Conservation (phyloP, 495 filamentous ascomycete genomes). For the Durotheca rogersii region DNA sequence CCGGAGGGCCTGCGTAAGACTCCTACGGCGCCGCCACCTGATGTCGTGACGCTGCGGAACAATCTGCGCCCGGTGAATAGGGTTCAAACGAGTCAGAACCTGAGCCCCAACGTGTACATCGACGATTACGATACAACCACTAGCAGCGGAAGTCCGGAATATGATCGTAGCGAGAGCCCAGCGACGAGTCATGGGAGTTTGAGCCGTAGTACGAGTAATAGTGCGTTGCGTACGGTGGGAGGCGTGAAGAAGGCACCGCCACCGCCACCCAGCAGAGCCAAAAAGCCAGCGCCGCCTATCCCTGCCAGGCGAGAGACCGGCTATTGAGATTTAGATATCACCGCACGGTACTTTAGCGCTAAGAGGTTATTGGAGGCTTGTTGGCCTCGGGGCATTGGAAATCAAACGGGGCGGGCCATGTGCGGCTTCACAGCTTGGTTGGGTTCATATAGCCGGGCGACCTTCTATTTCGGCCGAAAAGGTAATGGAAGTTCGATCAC, state of each 20-base stretch:
- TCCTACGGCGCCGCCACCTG: slow-evolving; percentile 32
- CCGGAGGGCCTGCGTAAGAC: slow-evolving; percentile 35
- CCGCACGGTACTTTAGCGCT: too few relatives aligned
- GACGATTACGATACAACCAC: slow-evolving; percentile 65
- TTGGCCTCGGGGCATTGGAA: neutral
- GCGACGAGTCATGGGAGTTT: slow-evolving; percentile 63
- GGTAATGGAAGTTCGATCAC: slow-evolving; percentile 2
- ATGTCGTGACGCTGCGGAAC: slow-evolving; percentile 41
- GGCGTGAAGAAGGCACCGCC: slow-evolving; percentile 69
- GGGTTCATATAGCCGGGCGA: too few relatives aligned
- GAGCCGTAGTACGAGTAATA: slow-evolving; percentile 54
- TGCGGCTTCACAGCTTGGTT: too few relatives aligned
- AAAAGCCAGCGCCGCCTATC: slow-evolving; percentile 73
- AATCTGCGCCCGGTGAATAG: slow-evolving; percentile 46
- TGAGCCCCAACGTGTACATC: slow-evolving; percentile 59
- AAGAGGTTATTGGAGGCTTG: too few relatives aligned
- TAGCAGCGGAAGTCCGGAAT: slow-evolving; percentile 59
- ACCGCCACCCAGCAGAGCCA: slow-evolving; percentile 73
- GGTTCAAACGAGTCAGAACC: slow-evolving; percentile 56
- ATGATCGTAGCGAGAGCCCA: slow-evolving; percentile 61
- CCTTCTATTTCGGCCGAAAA: neutral
- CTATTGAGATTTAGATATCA: slow-evolving; percentile 23
- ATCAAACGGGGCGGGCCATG: too few relatives aligned
- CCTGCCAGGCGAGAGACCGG: slow-evolving; percentile 43
- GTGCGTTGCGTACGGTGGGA: slow-evolving; percentile 43